phyloP scores from a whole-genome alignment of 371 early-diverging fungal species.

The Syncephalastrum monosporum region DNA sequence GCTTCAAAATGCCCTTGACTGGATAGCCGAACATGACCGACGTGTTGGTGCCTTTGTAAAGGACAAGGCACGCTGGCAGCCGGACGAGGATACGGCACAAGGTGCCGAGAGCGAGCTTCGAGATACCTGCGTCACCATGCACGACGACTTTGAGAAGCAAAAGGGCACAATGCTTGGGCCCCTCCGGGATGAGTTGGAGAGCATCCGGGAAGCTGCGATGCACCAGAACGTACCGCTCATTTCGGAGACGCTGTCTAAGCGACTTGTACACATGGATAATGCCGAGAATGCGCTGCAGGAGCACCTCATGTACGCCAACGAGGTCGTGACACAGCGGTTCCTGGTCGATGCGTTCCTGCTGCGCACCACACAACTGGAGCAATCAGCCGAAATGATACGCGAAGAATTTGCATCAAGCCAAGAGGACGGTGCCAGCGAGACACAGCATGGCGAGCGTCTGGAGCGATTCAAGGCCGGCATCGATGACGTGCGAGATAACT shows the following conservation, averaged over 20 bases:
- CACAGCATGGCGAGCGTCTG: conserved; percentile 23
- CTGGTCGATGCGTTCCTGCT: conserved; percentile 33
- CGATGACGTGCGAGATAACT: conserved; percentile 26
- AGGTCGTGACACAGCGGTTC: conserved; percentile 38
- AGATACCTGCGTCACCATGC: conserved; percentile 9
- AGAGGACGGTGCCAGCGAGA: conserved; percentile 1
- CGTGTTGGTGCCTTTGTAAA: conserved; percentile 31
- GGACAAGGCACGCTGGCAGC: conserved; percentile 39
- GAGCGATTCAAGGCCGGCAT: conserved; percentile 32
- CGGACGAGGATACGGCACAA: conserved; percentile 2
- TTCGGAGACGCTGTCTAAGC: conserved; percentile 21
- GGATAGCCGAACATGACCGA: conserved; percentile 15
- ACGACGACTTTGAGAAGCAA: conserved; percentile 15
- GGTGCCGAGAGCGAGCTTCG: conserved; percentile 21
- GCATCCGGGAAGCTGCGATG: conserved; percentile 10
- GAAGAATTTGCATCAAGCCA: conserved; percentile 39
- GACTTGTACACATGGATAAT: conserved; percentile 18
- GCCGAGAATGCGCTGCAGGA: conserved; percentile 14
- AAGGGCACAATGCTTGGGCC: conserved; percentile 12
- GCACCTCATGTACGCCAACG: conserved; percentile 34
- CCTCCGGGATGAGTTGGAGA: conserved; percentile 18
- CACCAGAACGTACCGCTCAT: conserved; percentile 1
- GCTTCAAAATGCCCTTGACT: conserved; percentile 20
- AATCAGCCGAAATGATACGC: conserved; percentile 41
- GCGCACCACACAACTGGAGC: conserved; percentile 36